Evolutionary conservation across 2,329 filamentous ascomycete species (phyloP).

Genomic region (Passalora sequoiae): DNA sequence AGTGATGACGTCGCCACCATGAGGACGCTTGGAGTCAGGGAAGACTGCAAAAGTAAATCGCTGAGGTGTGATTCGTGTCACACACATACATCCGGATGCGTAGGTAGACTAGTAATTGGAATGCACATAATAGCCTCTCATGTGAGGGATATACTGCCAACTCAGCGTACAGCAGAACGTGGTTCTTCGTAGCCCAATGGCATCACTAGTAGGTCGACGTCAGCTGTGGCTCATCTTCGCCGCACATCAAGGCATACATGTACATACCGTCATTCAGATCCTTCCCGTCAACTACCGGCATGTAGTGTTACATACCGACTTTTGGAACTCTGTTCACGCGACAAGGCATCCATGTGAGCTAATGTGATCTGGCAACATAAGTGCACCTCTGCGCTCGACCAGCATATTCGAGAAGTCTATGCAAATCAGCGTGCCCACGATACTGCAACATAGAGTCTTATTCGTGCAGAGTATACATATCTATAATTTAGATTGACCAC

Average conservation of each 20-base stretch:
- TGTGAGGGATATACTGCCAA: neutral
- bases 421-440: no score
- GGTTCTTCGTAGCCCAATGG: neutral
- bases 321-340: no score
- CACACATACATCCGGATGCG: neutral
- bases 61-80: neutral
- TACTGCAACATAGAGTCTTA: no score
- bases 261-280: neutral
- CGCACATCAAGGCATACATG: neutral
- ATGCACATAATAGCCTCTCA: neutral
- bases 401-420: no score
- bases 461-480: neutral
- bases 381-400: no score
- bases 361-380: no score
- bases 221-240: neutral
- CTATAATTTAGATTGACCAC: constrained; percentile 27
- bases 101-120: no score
- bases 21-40: neutral
- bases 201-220: neutral
- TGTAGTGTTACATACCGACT: no score
- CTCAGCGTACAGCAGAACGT: neutral
- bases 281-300: neutral
- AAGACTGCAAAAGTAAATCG: neutral
- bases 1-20: neutral
- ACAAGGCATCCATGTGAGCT: no score